Evolutionary conservation across 2,329 filamentous ascomycete species (phyloP), one percentile per base, ranked within the genome.

Genomic region (Macrophomina tecta): DNA sequence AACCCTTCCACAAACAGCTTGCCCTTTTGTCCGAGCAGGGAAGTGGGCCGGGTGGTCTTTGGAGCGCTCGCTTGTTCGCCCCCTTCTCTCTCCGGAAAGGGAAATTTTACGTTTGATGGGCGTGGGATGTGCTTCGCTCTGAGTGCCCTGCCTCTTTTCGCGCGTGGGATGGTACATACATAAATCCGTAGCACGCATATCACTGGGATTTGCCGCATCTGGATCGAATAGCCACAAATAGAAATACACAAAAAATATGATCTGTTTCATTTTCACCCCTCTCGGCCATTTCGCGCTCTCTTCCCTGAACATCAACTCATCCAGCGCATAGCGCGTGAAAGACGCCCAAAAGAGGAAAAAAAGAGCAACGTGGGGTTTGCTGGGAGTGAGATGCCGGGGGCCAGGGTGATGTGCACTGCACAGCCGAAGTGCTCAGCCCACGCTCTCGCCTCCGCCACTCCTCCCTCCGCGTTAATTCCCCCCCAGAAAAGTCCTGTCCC

Each of bases 291-390:
- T 12, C 16, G 7, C 14, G 7, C 14, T 40, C 16, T 12, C 4
- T n/a, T n/a, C 42, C 18, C 9, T 12, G 48, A 30, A 18, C 45
- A n/a, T n/a, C 9, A 12, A 8, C 11, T 51, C 18, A 23, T 28
- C 8, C 18, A 30, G 48, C 48, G 48, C 48, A 7, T 51, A 51
- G 48, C 48, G 48, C 48, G 48, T 51, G 48, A 51, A 51, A n/a
- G 7, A 18, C 3, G 23, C 23, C 23, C 23, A 23, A 23, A 23
- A 23, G 16, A 8, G 45, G 8, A 14, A 18, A 9, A 4, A 30
- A 11, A 30, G 4, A 30, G 18, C 11, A 11, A 30, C 23, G 18
- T 28, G 18, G 18, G 48, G 48, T 28, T 51, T 14, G 23, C 11
- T 28, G 5, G 48, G 8, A 23, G 23, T 23, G 23, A 23, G 23